phyloP scores from a whole-genome alignment of 1,139 yeast genomes.

The Debaryomyces psychrophilus region DNA sequence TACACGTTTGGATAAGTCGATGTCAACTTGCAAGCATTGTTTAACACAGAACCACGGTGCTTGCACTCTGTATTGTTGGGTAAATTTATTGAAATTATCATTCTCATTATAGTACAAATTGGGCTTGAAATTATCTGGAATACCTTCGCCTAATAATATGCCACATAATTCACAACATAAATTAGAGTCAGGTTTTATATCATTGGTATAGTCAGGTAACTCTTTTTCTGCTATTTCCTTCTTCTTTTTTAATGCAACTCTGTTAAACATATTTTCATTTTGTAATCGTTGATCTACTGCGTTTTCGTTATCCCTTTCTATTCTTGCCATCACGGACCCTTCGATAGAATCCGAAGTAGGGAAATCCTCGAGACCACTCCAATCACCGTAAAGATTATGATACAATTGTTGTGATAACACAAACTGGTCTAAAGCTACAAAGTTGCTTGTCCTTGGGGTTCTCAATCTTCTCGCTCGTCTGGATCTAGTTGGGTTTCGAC shows the following conservation, averaged over 20 bases:
- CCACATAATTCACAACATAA: constrained; percentile 74
- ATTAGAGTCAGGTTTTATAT: constrained; percentile 30
- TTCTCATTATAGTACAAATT: constrained; percentile 31
- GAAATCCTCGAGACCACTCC: constrained; percentile 6
- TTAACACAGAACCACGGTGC: constrained; percentile 69
- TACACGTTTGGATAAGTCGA: constrained; percentile 65
- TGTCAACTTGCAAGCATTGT: constrained; percentile 56
- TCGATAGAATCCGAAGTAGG: constrained; percentile 24
- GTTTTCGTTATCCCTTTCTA: constrained; percentile 45
- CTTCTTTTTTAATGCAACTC: constrained; percentile 34
- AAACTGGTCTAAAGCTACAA: constrained; percentile 12
- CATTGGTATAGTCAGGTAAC: constrained; percentile 39
- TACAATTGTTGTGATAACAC: constrained; percentile 14
- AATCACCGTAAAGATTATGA: constrained; percentile 10
- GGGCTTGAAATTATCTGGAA: constrained; percentile 53
- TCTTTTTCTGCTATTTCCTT: constrained; percentile 28
- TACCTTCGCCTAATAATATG: constrained; percentile 68
- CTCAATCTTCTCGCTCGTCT: constrained; percentile 10
- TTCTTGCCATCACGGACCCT: constrained; percentile 41
- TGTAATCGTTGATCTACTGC: constrained; percentile 38
- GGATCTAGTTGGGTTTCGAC: neutral
- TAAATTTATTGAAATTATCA: constrained; percentile 29
- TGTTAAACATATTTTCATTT: constrained; percentile 36
- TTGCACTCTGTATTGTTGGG: constrained; percentile 35
- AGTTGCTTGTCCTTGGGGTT: constrained; percentile 1